Conservation (phyloP, 2,329 filamentous ascomycete genomes). For the Apiospora koreana region DNA sequence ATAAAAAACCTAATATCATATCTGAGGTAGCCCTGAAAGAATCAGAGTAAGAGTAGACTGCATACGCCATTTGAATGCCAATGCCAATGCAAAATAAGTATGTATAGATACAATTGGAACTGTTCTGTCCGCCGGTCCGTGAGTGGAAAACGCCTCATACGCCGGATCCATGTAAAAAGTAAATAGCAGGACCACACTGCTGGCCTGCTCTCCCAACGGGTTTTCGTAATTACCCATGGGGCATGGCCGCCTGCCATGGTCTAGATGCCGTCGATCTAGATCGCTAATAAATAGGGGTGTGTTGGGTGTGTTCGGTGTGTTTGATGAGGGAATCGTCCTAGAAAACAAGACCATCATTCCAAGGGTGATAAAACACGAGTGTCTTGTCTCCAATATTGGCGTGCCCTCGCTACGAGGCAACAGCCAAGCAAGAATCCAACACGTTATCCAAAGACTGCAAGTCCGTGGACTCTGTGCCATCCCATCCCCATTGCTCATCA, state of each 20-base stretch:
- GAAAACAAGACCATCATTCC: neutral
- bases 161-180: conserved; percentile 3
- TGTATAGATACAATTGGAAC: neutral
- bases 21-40: neutral
- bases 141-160: conserved; percentile 1
- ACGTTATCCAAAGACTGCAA: conserved; percentile 55
- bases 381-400: neutral
- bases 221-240: neutral
- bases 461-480: conserved; percentile 57
- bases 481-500: conserved; percentile 57
- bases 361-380: neutral
- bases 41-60: neutral
- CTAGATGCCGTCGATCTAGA: neutral
- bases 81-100: conserved; percentile 17
- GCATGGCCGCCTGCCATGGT: neutral
- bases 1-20: neutral
- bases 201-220: neutral
- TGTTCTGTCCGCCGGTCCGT: conserved; percentile 4
- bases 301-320: neutral
- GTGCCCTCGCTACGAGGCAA: conserved; percentile 33
- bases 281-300: neutral
- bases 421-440: conserved; percentile 57
- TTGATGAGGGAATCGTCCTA: neutral
- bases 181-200: neutral
- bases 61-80: conserved; percentile 12